Evolutionary conservation across 2,329 filamentous ascomycete species (phyloP).

Genomic region (Tolypocladium sp.): DNA sequence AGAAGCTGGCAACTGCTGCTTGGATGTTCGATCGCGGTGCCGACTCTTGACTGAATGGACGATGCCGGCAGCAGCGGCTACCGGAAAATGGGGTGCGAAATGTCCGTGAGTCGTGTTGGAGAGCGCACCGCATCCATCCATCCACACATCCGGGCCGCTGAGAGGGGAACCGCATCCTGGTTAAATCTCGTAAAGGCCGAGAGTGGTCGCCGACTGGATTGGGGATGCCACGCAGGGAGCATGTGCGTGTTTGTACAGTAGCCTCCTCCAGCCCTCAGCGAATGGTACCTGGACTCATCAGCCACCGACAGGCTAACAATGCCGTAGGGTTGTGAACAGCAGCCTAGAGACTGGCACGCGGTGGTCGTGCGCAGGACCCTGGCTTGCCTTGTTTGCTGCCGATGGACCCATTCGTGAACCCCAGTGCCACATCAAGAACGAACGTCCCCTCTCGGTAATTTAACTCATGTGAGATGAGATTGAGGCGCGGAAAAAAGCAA

Average conservation of each 20-base stretch:
- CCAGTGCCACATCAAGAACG: background rate
- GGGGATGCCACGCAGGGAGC: background rate
- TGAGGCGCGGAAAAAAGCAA: background rate
- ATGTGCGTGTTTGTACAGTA: background rate
- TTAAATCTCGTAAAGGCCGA: background rate
- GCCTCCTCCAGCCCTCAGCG: background rate
- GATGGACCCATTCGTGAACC: background rate
- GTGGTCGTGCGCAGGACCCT: background rate
- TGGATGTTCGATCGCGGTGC: no score
- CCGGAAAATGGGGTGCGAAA: background rate
- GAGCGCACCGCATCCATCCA: background rate
- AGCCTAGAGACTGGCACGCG: background rate
- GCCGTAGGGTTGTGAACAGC: background rate
- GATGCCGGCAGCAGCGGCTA: background rate
- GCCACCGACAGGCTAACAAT: background rate
- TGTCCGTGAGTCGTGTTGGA: background rate
- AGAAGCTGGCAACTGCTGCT: background rate
- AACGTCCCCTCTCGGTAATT: constrained; percentile 1
- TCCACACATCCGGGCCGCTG: background rate
- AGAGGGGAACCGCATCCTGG: background rate
- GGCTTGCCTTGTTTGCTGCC: background rate
- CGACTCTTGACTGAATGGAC: background rate
- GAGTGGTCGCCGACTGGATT: background rate
- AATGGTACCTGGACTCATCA: background rate
- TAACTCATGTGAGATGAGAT: constrained; percentile 1